Evolutionary conservation across 2,329 filamentous ascomycete species (phyloP), one percentile per base, ranked within the genome.

Genomic region (Hymenoscyphus occultus): DNA sequence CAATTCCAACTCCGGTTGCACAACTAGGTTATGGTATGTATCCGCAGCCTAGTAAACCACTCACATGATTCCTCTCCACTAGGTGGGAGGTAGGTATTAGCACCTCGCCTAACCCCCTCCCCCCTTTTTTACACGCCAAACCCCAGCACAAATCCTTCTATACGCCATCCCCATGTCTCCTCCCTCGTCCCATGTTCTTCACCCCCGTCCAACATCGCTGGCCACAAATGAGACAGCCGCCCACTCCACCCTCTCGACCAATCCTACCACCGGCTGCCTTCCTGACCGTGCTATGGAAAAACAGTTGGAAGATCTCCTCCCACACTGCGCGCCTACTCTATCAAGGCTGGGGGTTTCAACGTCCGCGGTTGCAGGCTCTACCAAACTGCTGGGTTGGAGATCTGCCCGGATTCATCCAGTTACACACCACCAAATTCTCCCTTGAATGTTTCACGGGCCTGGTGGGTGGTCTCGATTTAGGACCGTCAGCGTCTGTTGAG

Each of bases 401-500:
- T 40, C 32, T 39, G 28, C 5, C 40, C 31, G 22, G 35, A n/a
- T 35, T 22, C 35, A 31, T 56, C 28, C 62, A 65, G 62, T 64
- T 65, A 64, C 62, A 65, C 61, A 62, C 32, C 35, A 60, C 64
- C 62, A 67, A 66, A 67, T 62, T 62, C 39, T 56, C 62, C 60
- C 45, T 59, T 51, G 45, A 40, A 60, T 58, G 69, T 69, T 69
- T 70, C 67, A 69, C 22, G 39, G 4, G 14, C 42, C 22, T 42
- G 45, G 45, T 31, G 39, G 22, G 28, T 65, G 68, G 65, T 69
- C 70, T 68, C 65, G 62, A 70, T 69, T 70, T 70, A 69, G 69
- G 63, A 67, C 64, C 61, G 56, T 63, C 65, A 67, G 71, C 71
- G 70, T 72, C 66, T 67, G 65, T 61, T 71, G 66, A 68, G 67